These are phyloP conservation scores for Nicotiana otophora DNA, from an alignment of 257 asterid species.

Conservation along the genomic window DNA sequence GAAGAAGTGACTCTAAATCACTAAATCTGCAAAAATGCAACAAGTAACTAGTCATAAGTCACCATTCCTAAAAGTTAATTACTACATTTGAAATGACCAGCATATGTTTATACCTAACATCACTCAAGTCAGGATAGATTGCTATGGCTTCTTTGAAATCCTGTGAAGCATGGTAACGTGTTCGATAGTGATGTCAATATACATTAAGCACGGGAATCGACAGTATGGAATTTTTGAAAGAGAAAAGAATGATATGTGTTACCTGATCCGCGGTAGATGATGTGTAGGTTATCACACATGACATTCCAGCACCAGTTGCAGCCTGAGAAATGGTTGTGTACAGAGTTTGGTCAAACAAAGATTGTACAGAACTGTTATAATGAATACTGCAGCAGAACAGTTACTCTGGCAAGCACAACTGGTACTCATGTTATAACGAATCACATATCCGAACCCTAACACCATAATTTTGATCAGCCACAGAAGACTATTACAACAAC, in stretches of 20 bases:
- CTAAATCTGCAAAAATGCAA: constrained; percentile 44
- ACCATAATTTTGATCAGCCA: neutral
- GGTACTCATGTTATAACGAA: neutral
- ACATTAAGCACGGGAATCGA: neutral
- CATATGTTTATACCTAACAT: constrained; percentile 45
- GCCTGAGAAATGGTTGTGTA: constrained; percentile 47
- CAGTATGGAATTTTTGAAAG: neutral
- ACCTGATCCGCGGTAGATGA: constrained; percentile 90
- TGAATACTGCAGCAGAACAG: neutral
- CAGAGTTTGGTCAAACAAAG: neutral
- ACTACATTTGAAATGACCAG: neutral
- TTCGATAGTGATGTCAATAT: neutral
- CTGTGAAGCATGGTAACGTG: constrained; percentile 18
- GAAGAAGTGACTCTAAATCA: constrained; percentile 65
- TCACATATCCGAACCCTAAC: neutral
- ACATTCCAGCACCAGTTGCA: constrained; percentile 89
- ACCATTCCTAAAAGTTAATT: neutral
- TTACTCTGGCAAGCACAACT: neutral
- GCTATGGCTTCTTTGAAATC: constrained; percentile 85
- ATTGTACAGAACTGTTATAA: neutral
- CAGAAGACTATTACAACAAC: neutral
- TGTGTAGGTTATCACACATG: constrained; percentile 83
- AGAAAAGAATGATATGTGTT: neutral
- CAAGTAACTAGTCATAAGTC: neutral
- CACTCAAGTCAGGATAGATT: constrained; percentile 70